Base-by-base conservation (phyloP, 1,284 basidiomycete species). In the Neolentinus lepideus region DNA sequence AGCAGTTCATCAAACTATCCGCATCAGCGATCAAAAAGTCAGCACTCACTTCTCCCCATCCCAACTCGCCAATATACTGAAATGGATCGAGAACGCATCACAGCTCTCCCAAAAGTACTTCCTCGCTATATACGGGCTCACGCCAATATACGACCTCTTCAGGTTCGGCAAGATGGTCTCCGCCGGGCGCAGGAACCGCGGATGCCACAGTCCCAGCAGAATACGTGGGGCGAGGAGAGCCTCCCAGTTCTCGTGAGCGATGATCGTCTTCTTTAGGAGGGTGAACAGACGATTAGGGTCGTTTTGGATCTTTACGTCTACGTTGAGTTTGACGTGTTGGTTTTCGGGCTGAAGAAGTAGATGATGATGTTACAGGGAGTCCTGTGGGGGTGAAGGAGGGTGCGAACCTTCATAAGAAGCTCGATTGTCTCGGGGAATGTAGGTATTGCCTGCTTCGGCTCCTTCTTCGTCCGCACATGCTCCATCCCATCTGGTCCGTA, bases 241-340 rank as follows among this genome's bases (percentile, higher is more conserved):
- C 69, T 94, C 80, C 88, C 90, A 98, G 36, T 82, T 73, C 1
- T 82, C 77, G 59, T 93, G 85, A 16, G 76, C 69, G 24, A 83
- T 77, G 56, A 99, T 84, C 58, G 84, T 78, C 47, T 72, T 72
- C 71, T 91, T 81, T 85, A 99, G 94, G 50, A 98, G 78, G 16
- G 74, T 71, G 74, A 99, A 99, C 38, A 99, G 80, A 38, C 83
- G 82, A 53, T 84, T 84, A 0, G 97, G 94, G 64, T 96, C 84
- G 68, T 97, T 98, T 66, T 94, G 88, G 38, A 91, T 84, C 72
- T 99, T 98, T 67, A 96, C 90, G 69, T 98, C 94, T 58, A 98
- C 83, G 70, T 97, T 92, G 67, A 98, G 89, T 62, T 85, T 85
- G 67, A 92, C 87, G 63, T 94, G 89, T 22, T 72, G 76, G 71